Evolutionary conservation across 2,329 filamentous ascomycete genomes (phyloP), one percentile per base, ranked within the genome.

Genomic region (Pezicula radicicola): DNA sequence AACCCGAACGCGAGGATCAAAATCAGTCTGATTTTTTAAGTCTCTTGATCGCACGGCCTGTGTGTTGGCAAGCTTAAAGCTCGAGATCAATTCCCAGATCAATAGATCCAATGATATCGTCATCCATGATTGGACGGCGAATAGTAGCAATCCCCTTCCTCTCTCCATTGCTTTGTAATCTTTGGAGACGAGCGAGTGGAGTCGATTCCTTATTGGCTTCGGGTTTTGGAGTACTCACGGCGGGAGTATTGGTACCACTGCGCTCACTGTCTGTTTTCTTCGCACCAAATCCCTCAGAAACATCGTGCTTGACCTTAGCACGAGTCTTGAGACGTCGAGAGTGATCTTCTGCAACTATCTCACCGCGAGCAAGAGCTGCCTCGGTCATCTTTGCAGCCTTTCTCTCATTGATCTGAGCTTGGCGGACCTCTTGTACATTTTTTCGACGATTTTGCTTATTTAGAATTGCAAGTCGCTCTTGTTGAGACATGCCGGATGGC

Each of bases 21-120:
- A 16, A 41, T 13, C 39, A 41, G 19, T 16, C 39, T 18, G 18
- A 42, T 19, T 19, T 19, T 13, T 19, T 42, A 13, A 13, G 25
- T 15, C 16, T 25, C 18, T 19, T 21, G 16, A 25, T 25, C 25
- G 25, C 25, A 3, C 15, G 25, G 25, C 10, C 12, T 8, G 25
- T 42, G 12, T 13, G 16, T 7, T 19, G 15, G 46, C 18, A 25
- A 8, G 16, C 16, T 48, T 55, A 61, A 40, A 68, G 48, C 60
- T 96, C 91, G 62, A 96, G 85, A 61, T 97, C 93, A 67, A 97
- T 91, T 27, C 91, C 93, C 62, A 97, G 73, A 68, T 97, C 94
- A 75, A 97, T 75, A 25, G 85, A 81, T 1, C 88, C 91, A 69
- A 97, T 93, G 51, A 97, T 88, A 65, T 97, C 94, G 66, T 97